Evolutionary conservation across 1,139 yeast genomes (phyloP), one percentile per base, ranked within the genome.

Genomic region (Yarrowia galli): DNA sequence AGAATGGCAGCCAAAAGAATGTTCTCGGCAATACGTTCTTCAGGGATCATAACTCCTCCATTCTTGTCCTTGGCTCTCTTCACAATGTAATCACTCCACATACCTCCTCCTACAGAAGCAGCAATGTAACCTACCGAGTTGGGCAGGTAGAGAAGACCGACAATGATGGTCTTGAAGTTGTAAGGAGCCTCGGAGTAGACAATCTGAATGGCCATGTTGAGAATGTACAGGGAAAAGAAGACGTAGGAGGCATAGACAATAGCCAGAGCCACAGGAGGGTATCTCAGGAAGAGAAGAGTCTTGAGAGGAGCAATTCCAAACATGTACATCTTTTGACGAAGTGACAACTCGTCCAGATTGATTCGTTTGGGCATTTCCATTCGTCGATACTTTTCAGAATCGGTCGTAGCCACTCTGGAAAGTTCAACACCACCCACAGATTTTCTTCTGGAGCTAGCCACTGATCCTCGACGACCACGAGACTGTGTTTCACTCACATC

Each of bases 81-180:
- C 63, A 91, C 79, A 53, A 90, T 79, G 46, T 79, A 75, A 76
- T 92, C 97, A 69, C 87, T 87, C 90, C 95, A 91, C 71, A 83
- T 82, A 1, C 97, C 97, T 38, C 96, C 96, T 69, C 85, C 79
- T 18, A 91, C 77, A 2, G 95, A 88, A 0, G 96, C 95, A 60
- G 88, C 72, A 45, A 91, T 79, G 74, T 91, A 91, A 0, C 95
- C 87, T 20, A 90, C 84, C 0, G 97, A 90, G 76, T 91, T 91
- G 49, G 97, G 97, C 49, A 92, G 86, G 78, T 91, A 92, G 70
- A 89, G 82, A 51, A 92, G 80, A 58, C 97, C 97, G 67, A 89
- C 84, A 69, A 88, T 83, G 67, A 91, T 78, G 1, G 89, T 78
- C 49, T 81, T 79, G 80, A 89, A 91, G 72, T 86, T 84, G 77